Base-by-base conservation (phyloP, 2,329 filamentous ascomycete genomes). In the Aspergillus hiratsukae region DNA sequence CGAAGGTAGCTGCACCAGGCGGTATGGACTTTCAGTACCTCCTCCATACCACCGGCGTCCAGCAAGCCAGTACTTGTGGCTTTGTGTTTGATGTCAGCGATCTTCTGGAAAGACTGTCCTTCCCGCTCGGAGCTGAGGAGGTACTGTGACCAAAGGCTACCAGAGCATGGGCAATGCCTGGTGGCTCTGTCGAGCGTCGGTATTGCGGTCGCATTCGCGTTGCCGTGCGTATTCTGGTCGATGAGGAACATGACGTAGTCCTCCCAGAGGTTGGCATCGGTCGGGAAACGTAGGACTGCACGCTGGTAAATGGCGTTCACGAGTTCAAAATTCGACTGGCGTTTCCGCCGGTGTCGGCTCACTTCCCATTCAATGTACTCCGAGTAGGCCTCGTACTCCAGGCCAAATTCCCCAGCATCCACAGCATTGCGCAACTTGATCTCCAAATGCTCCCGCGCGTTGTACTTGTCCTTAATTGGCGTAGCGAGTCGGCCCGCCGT, bases 1-100 rank as follows among this genome's bases (percentile, higher is more conserved):
- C 93, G 91, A 21, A 99, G 81, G 65, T 93, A 97, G 51, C 91
- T 91, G 69, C 93, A 97, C 94, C 94, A 99, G 0, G 92, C 88
- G 53, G 90, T 86, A 68, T 97, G 91, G 68, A 97, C 90, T 66
- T 96, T 91, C 57, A 97, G 83, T 31, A 97, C 86, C 62, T 92
- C 89, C 51, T 91, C 86, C 81, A 97, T 88, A 25, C 91, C 92
- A 59, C 91, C 87, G 60, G 89, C 87, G 70, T 96, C 91, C 4
- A 97, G 80, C 45, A 95, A 81, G 8, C 91, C 87, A 25, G 90
- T 91, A 67, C 87, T 90, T 0, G 92, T 97, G 6, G 94, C 94
- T 46, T 87, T 87, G 72, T 97, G 91, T 74, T 99, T 99, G 72
- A 97, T 91, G 43, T 86, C 82, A 65, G 95, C 90, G 52, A 97